Evolutionary conservation across 768 basidiomycete genomes (phyloP).

Genomic region (Cystobasidium ongulense): DNA sequence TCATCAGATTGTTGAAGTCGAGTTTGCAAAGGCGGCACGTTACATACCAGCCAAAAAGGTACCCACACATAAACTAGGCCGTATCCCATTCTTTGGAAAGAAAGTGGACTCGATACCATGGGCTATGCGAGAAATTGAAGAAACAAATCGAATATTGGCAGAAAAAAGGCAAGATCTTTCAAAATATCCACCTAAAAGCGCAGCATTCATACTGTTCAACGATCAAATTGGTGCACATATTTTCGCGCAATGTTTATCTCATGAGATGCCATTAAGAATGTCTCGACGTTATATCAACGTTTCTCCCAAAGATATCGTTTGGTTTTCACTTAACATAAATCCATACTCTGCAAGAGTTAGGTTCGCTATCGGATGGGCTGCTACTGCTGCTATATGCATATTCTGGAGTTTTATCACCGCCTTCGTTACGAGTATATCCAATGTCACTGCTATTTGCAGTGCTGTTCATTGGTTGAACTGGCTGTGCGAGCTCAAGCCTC

Average conservation of each 20-base stretch:
- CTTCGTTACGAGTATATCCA: slow-evolving; percentile 53
- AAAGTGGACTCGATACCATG: slow-evolving; percentile 93
- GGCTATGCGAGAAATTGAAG: slow-evolving; percentile 56
- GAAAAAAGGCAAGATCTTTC: slow-evolving; percentile 46
- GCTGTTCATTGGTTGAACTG: slow-evolving; percentile 67
- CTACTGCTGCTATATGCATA: background rate
- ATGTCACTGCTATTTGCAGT: slow-evolving; percentile 61
- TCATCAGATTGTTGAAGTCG: background rate
- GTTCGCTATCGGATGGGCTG: slow-evolving; percentile 50
- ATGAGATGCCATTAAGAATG: slow-evolving; percentile 25
- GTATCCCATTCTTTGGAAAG: slow-evolving; percentile 61
- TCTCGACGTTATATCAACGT: slow-evolving; percentile 64
- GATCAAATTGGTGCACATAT: slow-evolving; percentile 88
- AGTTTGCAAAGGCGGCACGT: slow-evolving; percentile 39
- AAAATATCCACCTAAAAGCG: slow-evolving; percentile 33
- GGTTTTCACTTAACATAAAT: slow-evolving; percentile 80
- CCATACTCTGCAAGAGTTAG: slow-evolving; percentile 75
- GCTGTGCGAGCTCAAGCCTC: slow-evolving; percentile 62
- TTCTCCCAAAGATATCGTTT: slow-evolving; percentile 79
- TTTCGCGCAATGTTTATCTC: slow-evolving; percentile 22
- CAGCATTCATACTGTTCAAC: slow-evolving; percentile 70
- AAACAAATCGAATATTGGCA: slow-evolving; percentile 50
- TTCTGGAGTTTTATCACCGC: slow-evolving; percentile 58
- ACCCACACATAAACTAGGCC: slow-evolving; percentile 56
- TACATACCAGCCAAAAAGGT: slow-evolving; percentile 65